These are phyloP conservation scores for Fusarium protoensiforme DNA, from an alignment of 2,329 filamentous ascomycete species.

Conservation along the genomic window DNA sequence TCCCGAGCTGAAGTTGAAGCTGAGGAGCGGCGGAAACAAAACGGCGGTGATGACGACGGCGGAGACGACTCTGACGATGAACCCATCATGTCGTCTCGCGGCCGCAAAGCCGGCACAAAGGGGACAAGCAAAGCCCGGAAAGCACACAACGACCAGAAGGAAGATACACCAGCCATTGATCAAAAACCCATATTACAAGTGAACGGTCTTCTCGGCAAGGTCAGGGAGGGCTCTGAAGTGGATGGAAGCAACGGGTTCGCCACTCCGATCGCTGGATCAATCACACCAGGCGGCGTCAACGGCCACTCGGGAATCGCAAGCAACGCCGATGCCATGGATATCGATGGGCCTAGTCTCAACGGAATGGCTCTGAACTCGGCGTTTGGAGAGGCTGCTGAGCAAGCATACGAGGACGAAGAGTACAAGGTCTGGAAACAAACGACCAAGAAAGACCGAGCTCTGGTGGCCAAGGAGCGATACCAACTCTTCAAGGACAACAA, in stretches of 20 bases:
- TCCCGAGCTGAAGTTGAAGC: slow-evolving; percentile 95
- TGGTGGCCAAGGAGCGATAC: slow-evolving; percentile 86
- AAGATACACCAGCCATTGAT: slow-evolving; percentile 82
- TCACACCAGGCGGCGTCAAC: slow-evolving; percentile 80
- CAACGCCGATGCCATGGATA: slow-evolving; percentile 87
- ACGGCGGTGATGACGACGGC: slow-evolving; percentile 83
- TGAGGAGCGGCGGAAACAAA: slow-evolving; percentile 85
- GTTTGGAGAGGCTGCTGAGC: slow-evolving; percentile 75
- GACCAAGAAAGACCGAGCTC: slow-evolving; percentile 93
- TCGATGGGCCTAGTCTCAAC: slow-evolving; percentile 80
- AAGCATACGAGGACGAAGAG: slow-evolving; percentile 89
- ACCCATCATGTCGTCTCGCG: slow-evolving; percentile 97
- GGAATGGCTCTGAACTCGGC: slow-evolving; percentile 72
- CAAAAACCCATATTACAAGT: slow-evolving; percentile 78
- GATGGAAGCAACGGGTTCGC: slow-evolving; percentile 88
- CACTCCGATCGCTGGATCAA: slow-evolving; percentile 79
- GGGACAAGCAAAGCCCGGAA: slow-evolving; percentile 83
- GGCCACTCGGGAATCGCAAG: slow-evolving; percentile 75
- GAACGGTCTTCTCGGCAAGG: slow-evolving; percentile 70
- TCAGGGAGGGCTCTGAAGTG: slow-evolving; percentile 80
- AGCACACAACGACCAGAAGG: slow-evolving; percentile 76
- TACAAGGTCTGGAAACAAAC: slow-evolving; percentile 99
- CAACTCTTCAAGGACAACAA: slow-evolving; percentile 87
- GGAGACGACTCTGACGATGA: slow-evolving; percentile 96
- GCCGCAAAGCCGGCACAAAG: slow-evolving; percentile 83